Conservation (phyloP, 2,329 filamentous ascomycete species). For the Sporothrix dimorphospora region DNA sequence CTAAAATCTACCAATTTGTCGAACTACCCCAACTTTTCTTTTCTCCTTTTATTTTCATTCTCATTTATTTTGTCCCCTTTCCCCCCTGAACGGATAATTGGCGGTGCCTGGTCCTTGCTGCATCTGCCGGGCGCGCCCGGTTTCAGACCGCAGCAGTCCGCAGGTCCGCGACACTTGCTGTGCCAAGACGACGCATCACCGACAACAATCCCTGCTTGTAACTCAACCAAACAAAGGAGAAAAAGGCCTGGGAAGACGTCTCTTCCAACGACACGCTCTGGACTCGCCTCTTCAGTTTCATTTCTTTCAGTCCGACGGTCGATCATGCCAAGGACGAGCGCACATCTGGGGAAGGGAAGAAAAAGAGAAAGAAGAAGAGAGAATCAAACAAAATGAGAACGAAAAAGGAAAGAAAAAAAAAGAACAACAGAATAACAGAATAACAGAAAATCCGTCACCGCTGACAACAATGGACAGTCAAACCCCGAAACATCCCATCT, state of each 20-base stretch:
- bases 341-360: not conserved
- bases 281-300: slow-evolving; percentile 3
- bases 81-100: not conserved
- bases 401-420: not conserved
- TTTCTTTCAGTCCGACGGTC: not conserved
- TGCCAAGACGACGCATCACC: slow-evolving; percentile 25
- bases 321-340: slow-evolving; percentile 23
- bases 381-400: not conserved
- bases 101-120: slow-evolving; percentile 3
- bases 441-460: not conserved
- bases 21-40: not conserved
- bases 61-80: not conserved
- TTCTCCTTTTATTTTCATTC: not conserved
- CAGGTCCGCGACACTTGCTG: slow-evolving; percentile 22
- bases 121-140: slow-evolving; percentile 16
- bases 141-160: slow-evolving; percentile 21
- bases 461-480: not conserved
- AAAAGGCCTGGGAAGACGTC: not conserved
- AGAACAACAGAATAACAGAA: not conserved
- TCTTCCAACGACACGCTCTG: not conserved
- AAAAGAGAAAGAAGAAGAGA: not conserved
- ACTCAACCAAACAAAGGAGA: not conserved
- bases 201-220: slow-evolving; percentile 11
- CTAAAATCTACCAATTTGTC: not conserved
- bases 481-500: not conserved